Conservation (phyloP, 805 yeast genomes). For the Zygoascus bituminiphila region DNA sequence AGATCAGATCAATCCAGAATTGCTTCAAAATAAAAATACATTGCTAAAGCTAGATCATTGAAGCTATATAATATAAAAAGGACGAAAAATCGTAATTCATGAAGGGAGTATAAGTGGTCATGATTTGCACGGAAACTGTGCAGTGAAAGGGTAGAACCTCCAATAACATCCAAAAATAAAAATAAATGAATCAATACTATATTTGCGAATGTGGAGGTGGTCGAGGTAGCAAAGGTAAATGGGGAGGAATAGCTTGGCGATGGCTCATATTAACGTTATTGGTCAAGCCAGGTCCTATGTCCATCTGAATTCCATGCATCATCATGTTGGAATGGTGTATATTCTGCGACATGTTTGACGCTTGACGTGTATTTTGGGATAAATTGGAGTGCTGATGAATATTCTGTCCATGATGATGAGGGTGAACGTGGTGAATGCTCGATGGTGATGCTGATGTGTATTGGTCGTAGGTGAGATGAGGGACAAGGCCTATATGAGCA, state of each 20-base stretch:
- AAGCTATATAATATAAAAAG: too few relatives aligned
- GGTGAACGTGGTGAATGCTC: background rate
- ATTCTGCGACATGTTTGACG: too few relatives aligned
- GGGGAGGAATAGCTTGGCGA: background rate
- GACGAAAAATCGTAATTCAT: too few relatives aligned
- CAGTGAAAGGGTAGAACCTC: too few relatives aligned
- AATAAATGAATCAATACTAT: too few relatives aligned
- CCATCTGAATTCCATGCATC: background rate
- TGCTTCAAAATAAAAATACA: too few relatives aligned
- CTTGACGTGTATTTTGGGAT: background rate
- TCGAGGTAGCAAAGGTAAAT: background rate
- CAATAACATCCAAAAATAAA: too few relatives aligned
- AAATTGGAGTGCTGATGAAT: background rate
- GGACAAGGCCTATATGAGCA: background rate
- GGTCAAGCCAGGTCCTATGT: background rate
- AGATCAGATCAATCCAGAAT: too few relatives aligned
- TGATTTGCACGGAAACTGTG: too few relatives aligned
- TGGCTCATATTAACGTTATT: background rate
- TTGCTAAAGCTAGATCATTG: too few relatives aligned
- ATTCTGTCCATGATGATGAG: background rate
- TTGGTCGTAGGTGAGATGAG: background rate
- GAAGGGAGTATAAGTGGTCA: too few relatives aligned
- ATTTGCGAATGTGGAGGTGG: background rate
- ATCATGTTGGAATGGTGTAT: background rate
- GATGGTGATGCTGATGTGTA: background rate